These are phyloP conservation scores for Orobanche coerulescens DNA, from an alignment of 257 asterid species.

Conservation along the genomic window DNA sequence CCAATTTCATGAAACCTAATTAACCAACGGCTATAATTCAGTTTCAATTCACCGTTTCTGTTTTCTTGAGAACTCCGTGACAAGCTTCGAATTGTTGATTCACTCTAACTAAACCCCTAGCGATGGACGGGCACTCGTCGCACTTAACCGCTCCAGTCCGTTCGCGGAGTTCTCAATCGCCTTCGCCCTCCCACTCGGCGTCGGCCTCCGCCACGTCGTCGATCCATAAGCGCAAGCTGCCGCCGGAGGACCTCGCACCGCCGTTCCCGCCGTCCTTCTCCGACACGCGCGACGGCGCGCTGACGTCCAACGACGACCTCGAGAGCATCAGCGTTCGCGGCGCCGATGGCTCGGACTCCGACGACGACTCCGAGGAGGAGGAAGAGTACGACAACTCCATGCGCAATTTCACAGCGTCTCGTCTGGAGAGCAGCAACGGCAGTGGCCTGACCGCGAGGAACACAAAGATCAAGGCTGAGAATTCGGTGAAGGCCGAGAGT, in stretches of 20 bases:
- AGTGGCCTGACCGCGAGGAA: slow-evolving; percentile 42
- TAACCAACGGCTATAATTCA: not conserved
- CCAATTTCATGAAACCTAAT: not conserved
- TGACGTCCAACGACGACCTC: slow-evolving; percentile 87
- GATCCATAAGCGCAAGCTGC: slow-evolving; percentile 73
- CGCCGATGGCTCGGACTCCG: slow-evolving; percentile 87
- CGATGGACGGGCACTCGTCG: slow-evolving; percentile 37
- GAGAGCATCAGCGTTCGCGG: slow-evolving; percentile 97
- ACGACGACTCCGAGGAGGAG: slow-evolving; percentile 91
- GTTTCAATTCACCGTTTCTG: not conserved
- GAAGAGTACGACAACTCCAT: slow-evolving; percentile 79
- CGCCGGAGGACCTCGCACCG: slow-evolving; percentile 76
- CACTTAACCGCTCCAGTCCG: slow-evolving; percentile 79
- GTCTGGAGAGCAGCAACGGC: slow-evolving; percentile 51
- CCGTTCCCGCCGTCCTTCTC: slow-evolving; percentile 80
- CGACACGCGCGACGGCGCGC: slow-evolving; percentile 88
- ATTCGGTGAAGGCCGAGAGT: slow-evolving; percentile 58
- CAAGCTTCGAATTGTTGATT: not conserved
- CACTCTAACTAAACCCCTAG: not conserved
- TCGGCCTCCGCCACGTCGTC: slow-evolving; percentile 97
- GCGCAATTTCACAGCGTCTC: slow-evolving; percentile 81
- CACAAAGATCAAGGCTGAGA: slow-evolving; percentile 65
- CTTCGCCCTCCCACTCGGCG: slow-evolving; percentile 98
- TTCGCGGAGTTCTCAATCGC: slow-evolving; percentile 88
- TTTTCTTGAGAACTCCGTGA: not conserved